Base-by-base conservation (phyloP, 2,329 filamentous ascomycete genomes). In the Nectriaceae sp. region DNA sequence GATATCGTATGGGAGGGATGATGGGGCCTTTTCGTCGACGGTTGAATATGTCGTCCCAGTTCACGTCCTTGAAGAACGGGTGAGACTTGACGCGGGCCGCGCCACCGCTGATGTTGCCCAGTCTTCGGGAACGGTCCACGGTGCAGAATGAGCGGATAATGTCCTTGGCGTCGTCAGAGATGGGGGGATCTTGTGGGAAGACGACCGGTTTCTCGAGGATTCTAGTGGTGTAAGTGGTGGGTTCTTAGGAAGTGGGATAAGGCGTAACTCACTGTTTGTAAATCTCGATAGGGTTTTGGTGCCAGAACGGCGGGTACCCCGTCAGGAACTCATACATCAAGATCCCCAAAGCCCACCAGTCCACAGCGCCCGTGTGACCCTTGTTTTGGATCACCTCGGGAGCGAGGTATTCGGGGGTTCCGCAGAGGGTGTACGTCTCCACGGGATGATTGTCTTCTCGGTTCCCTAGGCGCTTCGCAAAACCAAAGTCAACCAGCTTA, bases 291-390 rank as follows among this genome's bases (percentile, higher is more conserved):
- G 89, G 89, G 56, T 91, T 93, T 56, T 89, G 85, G 64, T 92
- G 86, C 88, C 89, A 94, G 65, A 93, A 94, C 0, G 89, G 89
- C 13, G 89, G 89, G 63, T 92, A 91, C 21, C 89, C 89, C 10
- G 89, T 90, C 41, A 93, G 73, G 64, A 93, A 93, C 65, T 94
- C 89, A 68, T 90, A 93, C 50, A 93, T 85, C 47, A 94, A 70
- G 57, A 93, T 91, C 21, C 89, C 89, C 57, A 94, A 76, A 1
- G 89, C 89, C 89, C 89, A 93, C 89, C 89, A 93, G 73, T 93
- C 89, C 29, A 93, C 89, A 13, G 89, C 88, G 3, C 82, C 84
- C 3, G 82, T 85, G 63, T 87, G 84, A 11, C 87, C 89, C 65
- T 89, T 90, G 66, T 90, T 91, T 56, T 90, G 83, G 58, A 93